Evolutionary conservation across 768 basidiomycete genomes (phyloP), one percentile per base, ranked within the genome.

Genomic region (Pseudohyphozyma bogoriensis): DNA sequence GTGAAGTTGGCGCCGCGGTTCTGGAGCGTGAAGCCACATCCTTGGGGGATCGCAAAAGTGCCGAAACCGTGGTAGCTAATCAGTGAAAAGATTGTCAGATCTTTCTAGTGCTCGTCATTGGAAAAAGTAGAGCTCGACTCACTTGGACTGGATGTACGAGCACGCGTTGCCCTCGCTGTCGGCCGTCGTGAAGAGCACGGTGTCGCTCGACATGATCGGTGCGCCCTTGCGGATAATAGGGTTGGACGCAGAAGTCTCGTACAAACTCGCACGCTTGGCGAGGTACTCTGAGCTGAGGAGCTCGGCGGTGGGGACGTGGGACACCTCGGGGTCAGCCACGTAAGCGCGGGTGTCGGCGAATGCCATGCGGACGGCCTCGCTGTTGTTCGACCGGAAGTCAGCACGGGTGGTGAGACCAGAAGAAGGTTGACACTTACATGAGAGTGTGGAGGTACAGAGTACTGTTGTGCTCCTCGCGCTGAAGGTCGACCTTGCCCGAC

Each of bases 11-110:
- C 78, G 2, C 95, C 95, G 58, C 95, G 81, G 73, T 95, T 95
- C 74, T 99, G 95, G 18, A 99, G 79, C 0, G 91, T 95, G 73
- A 99, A 99, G 0, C 95, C 95, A 68, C 91, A 95, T 0, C 85
- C 90, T 67, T 87, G 85, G 0, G 95, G 95, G 40, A 99, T 78
- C 35, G 93, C 93, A 82, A 70, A 67, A 24, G 55, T 59, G n/a
- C 95, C 95, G 69, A 95, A 97, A 4, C 89, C 89, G 70, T 83
- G 81, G 68, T 87, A 90, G 71, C 88, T 90, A 88, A 71, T 89
- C 87, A 15, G 31, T 20, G 16, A 16, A n/a, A 20, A 12, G 36
- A 2, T 31, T 29, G 45, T 7, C n/a, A n/a, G n/a, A n/a, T n/a
- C n/a, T n/a, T n/a, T n/a, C n/a, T n/a, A n/a, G n/a, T n/a, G n/a